These are phyloP conservation scores for Peribolospora kevripleyi DNA, from an alignment of 768 basidiomycete genomes.

Conservation along the genomic window DNA sequence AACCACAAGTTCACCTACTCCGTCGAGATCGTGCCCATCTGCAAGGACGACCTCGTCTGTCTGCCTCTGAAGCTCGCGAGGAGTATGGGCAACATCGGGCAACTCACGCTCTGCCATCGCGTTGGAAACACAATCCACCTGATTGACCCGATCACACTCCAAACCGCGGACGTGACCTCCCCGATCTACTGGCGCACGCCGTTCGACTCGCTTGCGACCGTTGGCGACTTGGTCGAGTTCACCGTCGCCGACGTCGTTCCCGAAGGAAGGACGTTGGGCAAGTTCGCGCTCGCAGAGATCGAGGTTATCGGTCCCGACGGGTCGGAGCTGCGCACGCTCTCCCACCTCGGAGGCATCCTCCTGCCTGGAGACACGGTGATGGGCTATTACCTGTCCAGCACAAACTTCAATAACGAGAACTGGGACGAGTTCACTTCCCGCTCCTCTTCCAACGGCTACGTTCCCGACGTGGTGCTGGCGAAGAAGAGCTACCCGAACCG, in stretches of 20 bases:
- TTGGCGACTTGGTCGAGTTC: constrained; percentile 77
- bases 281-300: constrained; percentile 61
- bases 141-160: constrained; percentile 67
- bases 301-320: constrained; percentile 65
- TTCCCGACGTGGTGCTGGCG: constrained; percentile 80
- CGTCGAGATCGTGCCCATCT: constrained; percentile 85
- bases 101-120: constrained; percentile 63
- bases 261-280: constrained; percentile 35
- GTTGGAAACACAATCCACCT: constrained; percentile 80
- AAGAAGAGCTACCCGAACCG: constrained; percentile 89
- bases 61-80: constrained; percentile 63
- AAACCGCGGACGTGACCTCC: constrained; percentile 50
- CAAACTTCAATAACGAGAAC: constrained; percentile 80
- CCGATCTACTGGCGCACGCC: constrained; percentile 75
- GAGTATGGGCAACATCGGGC: constrained; percentile 60
- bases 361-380: constrained; percentile 86
- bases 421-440: constrained; percentile 29
- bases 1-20: constrained; percentile 97
- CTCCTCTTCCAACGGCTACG: constrained; percentile 30
- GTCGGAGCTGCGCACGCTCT: constrained; percentile 65
- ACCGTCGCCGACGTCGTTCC: constrained; percentile 84
- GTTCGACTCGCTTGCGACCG: constrained; percentile 56
- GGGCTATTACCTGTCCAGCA: constrained; percentile 65
- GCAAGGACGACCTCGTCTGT: constrained; percentile 92
- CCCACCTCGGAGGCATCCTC: constrained; percentile 75